Percentiles rank a stretch among this genome's conserved stretches.
These are phyloP conservation scores for Kurtzmaniella natalensis DNA, from an alignment of 1,139 yeast species.

Conservation along the genomic window DNA sequence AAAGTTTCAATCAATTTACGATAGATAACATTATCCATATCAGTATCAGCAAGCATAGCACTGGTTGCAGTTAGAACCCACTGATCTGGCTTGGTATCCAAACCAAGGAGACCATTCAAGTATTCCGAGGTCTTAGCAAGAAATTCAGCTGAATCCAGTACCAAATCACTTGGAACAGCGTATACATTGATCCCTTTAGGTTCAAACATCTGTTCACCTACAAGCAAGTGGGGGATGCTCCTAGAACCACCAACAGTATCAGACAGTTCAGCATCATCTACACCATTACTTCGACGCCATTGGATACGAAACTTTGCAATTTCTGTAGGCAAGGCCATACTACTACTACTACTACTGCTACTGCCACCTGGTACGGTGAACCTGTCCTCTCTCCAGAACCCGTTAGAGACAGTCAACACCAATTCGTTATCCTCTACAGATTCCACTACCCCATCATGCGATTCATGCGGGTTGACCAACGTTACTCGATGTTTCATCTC, in stretches of 20 bases:
- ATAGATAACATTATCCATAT: not conserved
- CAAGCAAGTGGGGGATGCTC: not conserved
- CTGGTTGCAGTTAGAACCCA: not conserved
- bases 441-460: slow-evolving; percentile 23
- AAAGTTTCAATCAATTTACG: too few species aligned
- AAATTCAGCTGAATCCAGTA: not conserved
- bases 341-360: too few species aligned
- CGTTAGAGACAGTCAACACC: slow-evolving; percentile 12
- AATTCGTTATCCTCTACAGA: slow-evolving; percentile 13
- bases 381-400: slow-evolving; percentile 21
- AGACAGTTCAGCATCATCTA: too few species aligned
- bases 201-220: not conserved
- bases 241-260: too few species aligned
- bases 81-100: not conserved
- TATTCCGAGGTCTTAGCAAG: not conserved
- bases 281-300: too few species aligned
- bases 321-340: slow-evolving; percentile 9
- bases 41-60: not conserved
- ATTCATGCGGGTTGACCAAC: slow-evolving; percentile 22
- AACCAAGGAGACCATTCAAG: not conserved
- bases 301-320: slow-evolving; percentile 9
- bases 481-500: slow-evolving; percentile 29
- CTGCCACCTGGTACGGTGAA: too few species aligned
- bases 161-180: not conserved
- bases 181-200: not conserved